phyloP scores from a whole-genome alignment of 2,329 filamentous ascomycete genomes.

The Mollisiaceae sp. region DNA sequence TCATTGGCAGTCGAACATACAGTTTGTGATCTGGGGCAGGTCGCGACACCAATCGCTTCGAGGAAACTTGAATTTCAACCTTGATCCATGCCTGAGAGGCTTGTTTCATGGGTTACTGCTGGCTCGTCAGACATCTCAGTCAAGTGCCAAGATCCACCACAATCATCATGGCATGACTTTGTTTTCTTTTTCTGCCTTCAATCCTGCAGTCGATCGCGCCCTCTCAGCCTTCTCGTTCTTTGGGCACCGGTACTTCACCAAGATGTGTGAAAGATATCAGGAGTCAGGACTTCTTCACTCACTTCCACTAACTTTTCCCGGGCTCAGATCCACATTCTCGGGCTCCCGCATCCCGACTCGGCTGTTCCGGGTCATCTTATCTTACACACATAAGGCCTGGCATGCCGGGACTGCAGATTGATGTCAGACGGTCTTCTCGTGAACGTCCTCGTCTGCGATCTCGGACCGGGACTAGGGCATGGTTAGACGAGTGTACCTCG shows the following conservation, averaged over 20 bases:
- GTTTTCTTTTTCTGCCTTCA: slow-evolving; percentile 1
- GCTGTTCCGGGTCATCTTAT: slow-evolving; percentile 7
- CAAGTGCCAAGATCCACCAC: background rate
- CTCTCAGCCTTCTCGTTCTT: background rate
- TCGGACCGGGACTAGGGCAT: background rate
- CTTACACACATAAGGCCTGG: background rate
- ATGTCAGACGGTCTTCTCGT: background rate
- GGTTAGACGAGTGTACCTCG: background rate
- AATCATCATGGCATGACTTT: background rate
- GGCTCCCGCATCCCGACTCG: background rate
- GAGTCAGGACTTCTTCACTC: too few species aligned
- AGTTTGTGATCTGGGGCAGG: background rate
- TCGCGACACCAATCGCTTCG: too few species aligned
- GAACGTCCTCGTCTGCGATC: background rate
- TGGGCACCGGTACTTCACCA: background rate
- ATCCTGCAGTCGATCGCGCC: background rate
- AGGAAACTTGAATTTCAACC: too few species aligned
- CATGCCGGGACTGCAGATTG: slow-evolving; percentile 3
- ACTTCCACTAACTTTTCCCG: too few species aligned
- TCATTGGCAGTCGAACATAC: background rate
- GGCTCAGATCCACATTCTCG: background rate
- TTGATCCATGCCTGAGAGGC: too few species aligned
- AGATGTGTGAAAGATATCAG: too few species aligned
- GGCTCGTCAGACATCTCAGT: too few species aligned
- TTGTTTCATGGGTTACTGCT: too few species aligned